Percentiles rank a stretch among this genome's conserved stretches.
Conservation (phyloP, 257 asterid species). For the Solanum pennellii region DNA sequence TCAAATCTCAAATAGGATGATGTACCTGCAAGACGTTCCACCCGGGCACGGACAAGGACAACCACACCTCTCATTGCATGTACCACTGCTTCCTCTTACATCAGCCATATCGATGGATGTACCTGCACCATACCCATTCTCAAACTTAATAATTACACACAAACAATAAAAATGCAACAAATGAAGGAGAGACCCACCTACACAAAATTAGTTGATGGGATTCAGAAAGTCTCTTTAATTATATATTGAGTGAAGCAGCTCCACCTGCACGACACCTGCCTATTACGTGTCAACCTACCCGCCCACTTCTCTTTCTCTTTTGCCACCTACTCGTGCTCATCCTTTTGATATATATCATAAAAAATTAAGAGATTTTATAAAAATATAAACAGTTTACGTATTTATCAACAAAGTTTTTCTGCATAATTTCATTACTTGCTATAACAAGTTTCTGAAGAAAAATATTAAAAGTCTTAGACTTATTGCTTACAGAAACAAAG, state of each 20-base stretch:
- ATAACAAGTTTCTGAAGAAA: too few species aligned
- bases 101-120: conserved; percentile 11
- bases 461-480: too few species aligned
- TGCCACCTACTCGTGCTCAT: neutral
- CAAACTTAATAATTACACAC: neutral
- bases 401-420: too few species aligned
- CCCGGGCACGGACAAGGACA: conserved; percentile 65
- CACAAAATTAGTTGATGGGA: neutral
- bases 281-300: neutral
- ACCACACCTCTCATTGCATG: conserved; percentile 45
- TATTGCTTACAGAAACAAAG: too few species aligned
- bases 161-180: neutral
- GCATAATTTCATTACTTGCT: too few species aligned
- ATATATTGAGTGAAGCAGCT: neutral
- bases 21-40: conserved; percentile 18
- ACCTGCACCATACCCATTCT: too few species aligned
- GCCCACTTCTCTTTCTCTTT: neutral
- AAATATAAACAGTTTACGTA: too few species aligned
- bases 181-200: neutral
- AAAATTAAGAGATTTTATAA: too few species aligned
- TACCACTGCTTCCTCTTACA: conserved; percentile 9
- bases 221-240: neutral
- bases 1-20: too few species aligned
- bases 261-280: neutral
- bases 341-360: too few species aligned